Conservation (phyloP, 768 basidiomycete genomes). For the Pulveroboletus sp. region DNA sequence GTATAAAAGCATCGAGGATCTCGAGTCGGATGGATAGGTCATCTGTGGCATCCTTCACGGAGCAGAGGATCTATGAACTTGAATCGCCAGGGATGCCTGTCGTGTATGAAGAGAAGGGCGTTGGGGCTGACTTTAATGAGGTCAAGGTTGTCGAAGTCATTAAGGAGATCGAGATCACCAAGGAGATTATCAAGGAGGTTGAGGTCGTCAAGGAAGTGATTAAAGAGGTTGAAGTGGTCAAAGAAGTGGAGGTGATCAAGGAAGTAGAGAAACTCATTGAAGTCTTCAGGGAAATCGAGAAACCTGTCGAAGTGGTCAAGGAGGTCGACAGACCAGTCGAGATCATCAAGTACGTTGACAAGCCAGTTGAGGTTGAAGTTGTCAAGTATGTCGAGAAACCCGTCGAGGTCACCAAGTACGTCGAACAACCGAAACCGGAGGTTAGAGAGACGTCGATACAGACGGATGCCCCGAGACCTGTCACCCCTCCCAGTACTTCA, state of each 20-base stretch:
- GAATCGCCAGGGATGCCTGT: conserved; percentile 18
- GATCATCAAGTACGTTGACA: conserved; percentile 23
- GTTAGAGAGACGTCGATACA: conserved; percentile 73
- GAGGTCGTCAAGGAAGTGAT: conserved; percentile 25
- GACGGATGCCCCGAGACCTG: conserved; percentile 52
- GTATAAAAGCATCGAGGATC: conserved; percentile 63
- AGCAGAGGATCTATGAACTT: conserved; percentile 6
- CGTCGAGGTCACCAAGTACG: conserved; percentile 19
- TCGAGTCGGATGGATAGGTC: conserved; percentile 28
- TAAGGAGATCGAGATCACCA: conserved; percentile 30
- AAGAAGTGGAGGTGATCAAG: conserved; percentile 26
- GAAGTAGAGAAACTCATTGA: conserved; percentile 15
- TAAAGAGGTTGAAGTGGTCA: conserved; percentile 36
- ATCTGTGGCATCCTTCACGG: conserved; percentile 21
- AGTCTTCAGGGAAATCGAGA: conserved; percentile 21
- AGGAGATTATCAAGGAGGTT: conserved; percentile 27
- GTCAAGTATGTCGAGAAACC: conserved; percentile 34
- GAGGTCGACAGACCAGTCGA: conserved; percentile 20
- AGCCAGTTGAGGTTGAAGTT: conserved; percentile 25
- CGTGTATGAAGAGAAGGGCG: conserved; percentile 50
- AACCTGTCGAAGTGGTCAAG: conserved; percentile 21
- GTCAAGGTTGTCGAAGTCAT: conserved; percentile 28
- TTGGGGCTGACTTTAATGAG: conserved; percentile 31
- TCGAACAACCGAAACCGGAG: conserved; percentile 52
- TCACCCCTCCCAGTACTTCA: conserved; percentile 30